Conservation (phyloP, 2,329 filamentous ascomycete species). For the Microsporum audouinii region DNA sequence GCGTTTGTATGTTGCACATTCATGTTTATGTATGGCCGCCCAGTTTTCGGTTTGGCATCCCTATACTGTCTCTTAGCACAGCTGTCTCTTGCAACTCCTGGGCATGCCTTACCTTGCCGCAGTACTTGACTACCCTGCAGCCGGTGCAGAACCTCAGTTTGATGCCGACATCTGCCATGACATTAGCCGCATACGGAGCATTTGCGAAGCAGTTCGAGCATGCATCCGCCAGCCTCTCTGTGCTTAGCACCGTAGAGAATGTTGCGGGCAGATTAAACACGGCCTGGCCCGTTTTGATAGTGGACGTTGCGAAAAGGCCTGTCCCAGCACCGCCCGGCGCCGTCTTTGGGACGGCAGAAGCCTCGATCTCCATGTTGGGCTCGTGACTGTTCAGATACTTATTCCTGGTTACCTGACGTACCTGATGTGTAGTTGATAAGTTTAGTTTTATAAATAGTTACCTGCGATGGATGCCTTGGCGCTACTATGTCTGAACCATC, state of each 20-base stretch:
- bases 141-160: constrained; percentile 45
- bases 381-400: no score
- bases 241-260: constrained; percentile 25
- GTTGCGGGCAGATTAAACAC: neutral
- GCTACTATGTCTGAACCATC: no score
- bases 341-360: neutral
- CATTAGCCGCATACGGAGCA: constrained; percentile 11
- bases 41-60: constrained; percentile 49
- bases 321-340: neutral
- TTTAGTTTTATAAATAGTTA: no score
- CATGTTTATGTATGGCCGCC: constrained; percentile 47
- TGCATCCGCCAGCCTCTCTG: constrained; percentile 40
- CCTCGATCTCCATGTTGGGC: neutral
- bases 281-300: neutral
- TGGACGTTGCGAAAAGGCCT: neutral
- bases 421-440: no score
- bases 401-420: no score
- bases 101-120: constrained; percentile 41
- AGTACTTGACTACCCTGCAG: constrained; percentile 49
- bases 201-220: constrained; percentile 46
- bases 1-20: constrained; percentile 44
- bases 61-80: constrained; percentile 25
- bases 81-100: neutral
- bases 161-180: constrained; percentile 18
- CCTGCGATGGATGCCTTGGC: no score